These are phyloP conservation scores for Calycina herbarum DNA, from an alignment of 2,329 filamentous ascomycete genomes.

Conservation along the genomic window DNA sequence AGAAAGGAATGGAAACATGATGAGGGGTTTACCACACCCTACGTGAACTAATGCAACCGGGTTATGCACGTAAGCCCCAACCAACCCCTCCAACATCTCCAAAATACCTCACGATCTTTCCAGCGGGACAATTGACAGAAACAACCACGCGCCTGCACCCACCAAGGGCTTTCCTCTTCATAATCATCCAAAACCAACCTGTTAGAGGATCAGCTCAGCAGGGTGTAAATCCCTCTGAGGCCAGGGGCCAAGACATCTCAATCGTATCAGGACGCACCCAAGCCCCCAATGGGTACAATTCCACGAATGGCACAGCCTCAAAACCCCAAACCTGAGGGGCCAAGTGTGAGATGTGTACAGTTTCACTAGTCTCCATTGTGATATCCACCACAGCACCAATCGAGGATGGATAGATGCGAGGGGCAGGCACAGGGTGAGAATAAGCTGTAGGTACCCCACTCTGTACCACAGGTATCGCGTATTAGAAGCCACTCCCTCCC, in stretches of 20 bases:
- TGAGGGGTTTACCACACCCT: not conserved
- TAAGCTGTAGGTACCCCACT: conserved; percentile 6
- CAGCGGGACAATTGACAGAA: not conserved
- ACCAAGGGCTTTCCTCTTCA: not conserved
- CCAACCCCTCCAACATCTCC: not conserved
- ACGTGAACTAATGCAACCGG: not conserved
- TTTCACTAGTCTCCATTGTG: not conserved
- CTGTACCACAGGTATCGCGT: conserved; percentile 1
- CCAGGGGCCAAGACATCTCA: conserved; percentile 1
- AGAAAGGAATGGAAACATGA: not conserved
- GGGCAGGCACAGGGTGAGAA: not conserved
- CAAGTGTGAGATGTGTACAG: conserved; percentile 2
- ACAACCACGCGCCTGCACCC: not conserved
- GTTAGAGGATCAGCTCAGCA: not conserved
- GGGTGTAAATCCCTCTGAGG: not conserved
- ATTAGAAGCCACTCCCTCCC: conserved; percentile 8
- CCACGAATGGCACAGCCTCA: conserved; percentile 12
- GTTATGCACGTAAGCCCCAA: conserved; percentile 9
- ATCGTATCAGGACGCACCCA: not conserved
- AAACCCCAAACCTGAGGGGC: not conserved
- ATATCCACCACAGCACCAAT: not conserved
- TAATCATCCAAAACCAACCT: not conserved
- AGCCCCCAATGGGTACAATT: conserved; percentile 1
- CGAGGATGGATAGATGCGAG: not conserved
- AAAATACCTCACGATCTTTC: not conserved